Percentiles rank a stretch among this genome's conserved stretches.
phyloP scores from a whole-genome alignment of 2,329 filamentous ascomycete species.

The Chaetothyriales sp. region DNA sequence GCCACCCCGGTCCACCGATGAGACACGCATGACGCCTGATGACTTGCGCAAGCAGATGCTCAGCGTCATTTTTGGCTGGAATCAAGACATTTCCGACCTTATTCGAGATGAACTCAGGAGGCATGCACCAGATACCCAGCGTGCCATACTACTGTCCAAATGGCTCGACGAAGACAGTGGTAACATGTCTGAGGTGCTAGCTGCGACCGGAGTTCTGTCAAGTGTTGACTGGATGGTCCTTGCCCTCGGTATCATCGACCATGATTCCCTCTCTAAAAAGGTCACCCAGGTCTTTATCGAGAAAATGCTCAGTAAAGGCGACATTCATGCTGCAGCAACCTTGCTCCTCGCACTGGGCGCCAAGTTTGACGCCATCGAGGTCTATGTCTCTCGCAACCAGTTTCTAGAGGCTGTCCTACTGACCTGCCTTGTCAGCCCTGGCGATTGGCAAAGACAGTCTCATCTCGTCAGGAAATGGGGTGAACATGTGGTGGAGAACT shows the following conservation, averaged over 20 bases:
- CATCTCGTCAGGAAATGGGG: slow-evolving; percentile 89
- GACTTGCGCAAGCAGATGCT: slow-evolving; percentile 83
- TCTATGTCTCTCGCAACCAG: slow-evolving; percentile 80
- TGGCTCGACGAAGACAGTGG: slow-evolving; percentile 85
- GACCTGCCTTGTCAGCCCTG: slow-evolving; percentile 65
- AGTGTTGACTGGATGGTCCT: slow-evolving; percentile 95
- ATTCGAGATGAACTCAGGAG: slow-evolving; percentile 66
- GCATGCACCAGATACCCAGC: slow-evolving; percentile 58
- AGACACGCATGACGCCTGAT: slow-evolving; percentile 50
- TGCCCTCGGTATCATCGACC: slow-evolving; percentile 74
- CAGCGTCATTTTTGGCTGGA: slow-evolving; percentile 87
- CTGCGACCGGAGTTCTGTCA: slow-evolving; percentile 68
- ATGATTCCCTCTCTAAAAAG: slow-evolving; percentile 66
- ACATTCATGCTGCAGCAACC: slow-evolving; percentile 80
- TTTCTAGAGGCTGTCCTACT: slow-evolving; percentile 89
- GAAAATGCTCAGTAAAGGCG: slow-evolving; percentile 72
- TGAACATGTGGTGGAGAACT: slow-evolving; percentile 72
- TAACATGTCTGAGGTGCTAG: slow-evolving; percentile 55
- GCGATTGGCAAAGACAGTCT: slow-evolving; percentile 81
- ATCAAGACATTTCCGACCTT: slow-evolving; percentile 64
- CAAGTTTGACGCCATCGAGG: slow-evolving; percentile 84
- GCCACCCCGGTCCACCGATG: slow-evolving; percentile 45
- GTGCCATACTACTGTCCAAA: slow-evolving; percentile 69
- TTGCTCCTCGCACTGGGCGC: slow-evolving; percentile 88
- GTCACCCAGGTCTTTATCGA: slow-evolving; percentile 83